Conservation (phyloP, 2,329 filamentous ascomycete species). For the Blastomyces percursus region DNA sequence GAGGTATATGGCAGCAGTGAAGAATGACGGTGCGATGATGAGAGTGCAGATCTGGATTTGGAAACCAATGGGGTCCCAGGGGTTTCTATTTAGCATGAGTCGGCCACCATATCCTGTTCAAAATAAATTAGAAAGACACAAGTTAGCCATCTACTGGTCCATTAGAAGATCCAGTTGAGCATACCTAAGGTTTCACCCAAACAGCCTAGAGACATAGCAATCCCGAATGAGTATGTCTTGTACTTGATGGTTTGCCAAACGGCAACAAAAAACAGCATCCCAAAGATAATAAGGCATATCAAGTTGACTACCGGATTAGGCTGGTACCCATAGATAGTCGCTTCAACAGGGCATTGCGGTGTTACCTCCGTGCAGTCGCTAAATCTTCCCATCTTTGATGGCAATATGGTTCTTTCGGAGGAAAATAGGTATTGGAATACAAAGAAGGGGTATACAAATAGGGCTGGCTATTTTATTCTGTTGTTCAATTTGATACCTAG, state of each 20-base stretch:
- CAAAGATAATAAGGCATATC: not conserved
- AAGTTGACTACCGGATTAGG: not conserved
- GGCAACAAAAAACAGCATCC: not conserved
- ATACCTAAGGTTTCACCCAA: not conserved
- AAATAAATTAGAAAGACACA: not conserved
- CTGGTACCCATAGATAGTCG: constrained; percentile 1
- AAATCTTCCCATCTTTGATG: not conserved
- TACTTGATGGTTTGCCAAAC: not conserved
- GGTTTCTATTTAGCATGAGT: constrained; percentile 44
- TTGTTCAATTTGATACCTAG: not conserved
- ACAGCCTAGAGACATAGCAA: constrained; percentile 1
- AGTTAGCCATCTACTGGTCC: not conserved
- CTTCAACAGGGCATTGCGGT: not conserved
- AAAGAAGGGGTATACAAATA: not conserved
- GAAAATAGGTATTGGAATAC: not conserved
- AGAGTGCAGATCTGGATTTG: constrained; percentile 39
- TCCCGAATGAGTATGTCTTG: constrained; percentile 1
- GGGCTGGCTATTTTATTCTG: not conserved
- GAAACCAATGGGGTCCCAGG: constrained; percentile 35
- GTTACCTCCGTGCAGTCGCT: not conserved
- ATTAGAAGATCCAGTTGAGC: not conserved
- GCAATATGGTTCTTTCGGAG: not conserved
- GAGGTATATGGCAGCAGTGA: constrained; percentile 54
- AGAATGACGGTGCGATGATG: constrained; percentile 54
- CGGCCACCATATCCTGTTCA: constrained; percentile 46